These are phyloP conservation scores for Fomitopsis serialis DNA, from an alignment of 768 basidiomycete species.

Conservation along the genomic window DNA sequence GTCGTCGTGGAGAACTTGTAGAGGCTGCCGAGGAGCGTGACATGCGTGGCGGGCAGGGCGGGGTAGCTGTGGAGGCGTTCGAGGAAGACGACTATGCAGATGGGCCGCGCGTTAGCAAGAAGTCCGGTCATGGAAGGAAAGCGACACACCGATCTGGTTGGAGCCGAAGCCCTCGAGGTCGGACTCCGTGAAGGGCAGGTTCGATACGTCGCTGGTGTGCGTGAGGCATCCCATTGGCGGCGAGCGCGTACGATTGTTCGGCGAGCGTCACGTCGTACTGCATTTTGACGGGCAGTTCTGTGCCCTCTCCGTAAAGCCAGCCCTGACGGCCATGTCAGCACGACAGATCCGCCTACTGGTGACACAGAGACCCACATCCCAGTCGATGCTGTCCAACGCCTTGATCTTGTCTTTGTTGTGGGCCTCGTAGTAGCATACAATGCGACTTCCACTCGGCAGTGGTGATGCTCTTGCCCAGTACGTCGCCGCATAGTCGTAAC, in stretches of 20 bases:
- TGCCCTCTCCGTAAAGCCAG: slow-evolving; percentile 82
- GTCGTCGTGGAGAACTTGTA: slow-evolving; percentile 49
- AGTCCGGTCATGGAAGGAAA: not conserved
- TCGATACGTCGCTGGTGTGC: slow-evolving; percentile 37
- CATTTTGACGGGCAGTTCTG: slow-evolving; percentile 65
- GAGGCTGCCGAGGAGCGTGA: slow-evolving; percentile 49
- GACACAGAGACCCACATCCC: slow-evolving; percentile 51
- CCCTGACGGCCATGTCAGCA: slow-evolving; percentile 33
- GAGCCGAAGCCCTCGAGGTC: slow-evolving; percentile 67
- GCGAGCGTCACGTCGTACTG: slow-evolving; percentile 74
- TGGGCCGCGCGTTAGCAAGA: not conserved
- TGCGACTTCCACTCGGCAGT: slow-evolving; percentile 82
- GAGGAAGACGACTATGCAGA: slow-evolving; percentile 68
- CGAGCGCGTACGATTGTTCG: slow-evolving; percentile 62
- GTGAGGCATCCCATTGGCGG: slow-evolving; percentile 67
- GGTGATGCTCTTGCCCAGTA: slow-evolving; percentile 82
- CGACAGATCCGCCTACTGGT: not conserved
- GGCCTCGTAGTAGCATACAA: slow-evolving; percentile 64
- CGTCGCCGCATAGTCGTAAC: slow-evolving; percentile 76
- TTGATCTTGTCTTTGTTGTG: slow-evolving; percentile 57
- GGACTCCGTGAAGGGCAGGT: slow-evolving; percentile 47
- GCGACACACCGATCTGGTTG: slow-evolving; percentile 64
- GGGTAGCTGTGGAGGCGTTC: slow-evolving; percentile 65
- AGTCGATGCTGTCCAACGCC: slow-evolving; percentile 65
- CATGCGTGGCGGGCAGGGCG: slow-evolving; percentile 54